Base-by-base conservation (phyloP, 768 basidiomycete genomes). In the Gautieria morchelliformis region DNA sequence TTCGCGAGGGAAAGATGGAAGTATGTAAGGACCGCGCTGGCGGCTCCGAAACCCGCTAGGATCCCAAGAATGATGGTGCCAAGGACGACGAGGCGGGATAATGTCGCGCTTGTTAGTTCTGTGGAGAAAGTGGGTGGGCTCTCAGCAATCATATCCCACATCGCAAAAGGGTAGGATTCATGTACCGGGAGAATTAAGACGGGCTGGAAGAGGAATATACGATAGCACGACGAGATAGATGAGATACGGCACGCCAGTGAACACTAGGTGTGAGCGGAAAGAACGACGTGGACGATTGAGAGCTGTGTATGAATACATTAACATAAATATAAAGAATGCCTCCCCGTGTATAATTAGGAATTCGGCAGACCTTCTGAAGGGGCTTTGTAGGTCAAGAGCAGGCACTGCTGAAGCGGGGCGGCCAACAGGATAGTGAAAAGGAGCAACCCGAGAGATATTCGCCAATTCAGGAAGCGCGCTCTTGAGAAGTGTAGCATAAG, bases 1-100 rank as follows among this genome's bases (percentile, higher is more conserved):
- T 32, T 50, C n/a, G 56, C 56, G 7, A 35, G 46, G 3, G 56
- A 48, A 19, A 57, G 19, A 19, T 57, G 56, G n/a, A 49, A n/a
- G 20, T 57, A 50, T 14, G 46, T 57, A 33, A 48, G 48, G 17
- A 57, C 48, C 9, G 56, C 56, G 22, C 27, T 57, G 49, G 87
- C 74, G 3, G 87, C 84, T 60, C 89, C 89, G 60, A 89, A 85
- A 0, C 90, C 90, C 0, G 89, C 89, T 5, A 93, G 74, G 3
- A 83, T 65, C 5, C 90, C 90, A n/a, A 93, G 81, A 56, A 90
- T 78, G 32, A 84, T 74, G 0, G 85, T 90, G 2, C 90, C 90
- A 20, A 92, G 69, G 19, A 90, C 85, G 19, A 85, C 79, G 14
- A 91, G 75, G 11, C 89, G 79, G 2, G 85, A 72, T 1, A 84